phyloP scores from a whole-genome alignment of 2,329 filamentous ascomycete species.

The Fusarium pseudograminearum region DNA sequence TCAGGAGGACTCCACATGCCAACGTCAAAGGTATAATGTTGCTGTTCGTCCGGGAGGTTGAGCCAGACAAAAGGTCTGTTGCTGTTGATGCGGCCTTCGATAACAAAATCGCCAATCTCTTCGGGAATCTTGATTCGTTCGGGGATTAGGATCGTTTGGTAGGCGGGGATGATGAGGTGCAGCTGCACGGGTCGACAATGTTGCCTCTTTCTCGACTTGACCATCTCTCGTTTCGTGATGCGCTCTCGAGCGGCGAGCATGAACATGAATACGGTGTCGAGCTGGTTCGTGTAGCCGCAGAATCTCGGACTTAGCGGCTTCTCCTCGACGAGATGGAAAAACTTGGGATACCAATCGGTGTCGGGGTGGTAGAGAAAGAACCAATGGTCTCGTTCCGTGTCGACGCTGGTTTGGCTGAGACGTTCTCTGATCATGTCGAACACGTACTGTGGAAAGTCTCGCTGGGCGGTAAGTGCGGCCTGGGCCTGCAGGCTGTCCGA shows the following conservation, averaged over 20 bases:
- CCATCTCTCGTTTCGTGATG: slow-evolving; percentile 44
- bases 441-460: slow-evolving; percentile 54
- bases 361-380: slow-evolving; percentile 59
- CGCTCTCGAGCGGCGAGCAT: slow-evolving; percentile 53
- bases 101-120: slow-evolving; percentile 54
- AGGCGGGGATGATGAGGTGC: slow-evolving; percentile 56
- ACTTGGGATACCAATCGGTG: slow-evolving; percentile 57
- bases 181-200: slow-evolving; percentile 46
- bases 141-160: slow-evolving; percentile 54
- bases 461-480: slow-evolving; percentile 53
- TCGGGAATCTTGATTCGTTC: slow-evolving; percentile 54
- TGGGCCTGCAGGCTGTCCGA: slow-evolving; percentile 51
- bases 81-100: slow-evolving; percentile 56
- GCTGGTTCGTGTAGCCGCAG: slow-evolving; percentile 56
- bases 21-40: slow-evolving; percentile 49
- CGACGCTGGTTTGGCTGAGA: slow-evolving; percentile 50
- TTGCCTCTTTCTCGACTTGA: slow-evolving; percentile 42
- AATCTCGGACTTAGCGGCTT: slow-evolving; percentile 52
- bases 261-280: slow-evolving; percentile 56
- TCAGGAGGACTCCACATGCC: slow-evolving; percentile 51
- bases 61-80: slow-evolving; percentile 55
- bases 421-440: slow-evolving; percentile 54
- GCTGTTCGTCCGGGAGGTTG: slow-evolving; percentile 53
- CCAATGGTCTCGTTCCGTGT: slow-evolving; percentile 51
- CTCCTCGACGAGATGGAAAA: slow-evolving; percentile 54